Conservation (phyloP, 768 basidiomycete genomes). For the Kwoniella sp. region DNA sequence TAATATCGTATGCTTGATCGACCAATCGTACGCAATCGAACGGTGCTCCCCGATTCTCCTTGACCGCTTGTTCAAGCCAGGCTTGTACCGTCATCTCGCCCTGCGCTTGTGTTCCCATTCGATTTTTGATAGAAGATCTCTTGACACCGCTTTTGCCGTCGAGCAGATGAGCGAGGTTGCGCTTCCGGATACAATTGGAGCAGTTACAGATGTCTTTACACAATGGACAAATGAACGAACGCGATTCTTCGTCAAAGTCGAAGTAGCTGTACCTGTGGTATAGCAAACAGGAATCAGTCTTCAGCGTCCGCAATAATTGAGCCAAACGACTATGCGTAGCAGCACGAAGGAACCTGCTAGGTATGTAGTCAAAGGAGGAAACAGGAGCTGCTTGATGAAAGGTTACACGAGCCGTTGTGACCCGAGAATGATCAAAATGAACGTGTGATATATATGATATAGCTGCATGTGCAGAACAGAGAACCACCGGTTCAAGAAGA, state of each 20-base stretch:
- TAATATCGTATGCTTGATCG: conserved; percentile 32
- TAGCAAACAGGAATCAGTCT: background rate
- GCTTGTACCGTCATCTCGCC: conserved; percentile 31
- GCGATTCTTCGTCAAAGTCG: conserved; percentile 47
- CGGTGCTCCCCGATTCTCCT: conserved; percentile 23
- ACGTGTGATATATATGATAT: too few relatives aligned
- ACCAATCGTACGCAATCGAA: conserved; percentile 44
- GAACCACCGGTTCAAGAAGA: background rate
- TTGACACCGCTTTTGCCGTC: conserved; percentile 21
- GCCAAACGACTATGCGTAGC: too few relatives aligned
- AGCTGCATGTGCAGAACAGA: too few relatives aligned
- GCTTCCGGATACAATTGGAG: conserved; percentile 44
- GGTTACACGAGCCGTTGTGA: background rate
- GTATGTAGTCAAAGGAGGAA: conserved; percentile 1
- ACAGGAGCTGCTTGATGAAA: conserved; percentile 1
- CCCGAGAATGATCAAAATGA: too few relatives aligned
- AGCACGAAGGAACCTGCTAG: too few relatives aligned
- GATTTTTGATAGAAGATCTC: conserved; percentile 13
- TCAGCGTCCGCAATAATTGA: too few relatives aligned
- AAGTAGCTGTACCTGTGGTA: conserved; percentile 45
- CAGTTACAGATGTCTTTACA: conserved; percentile 54
- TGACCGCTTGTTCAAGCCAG: conserved; percentile 33
- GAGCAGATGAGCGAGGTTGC: conserved; percentile 40
- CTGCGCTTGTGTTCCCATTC: conserved; percentile 8
- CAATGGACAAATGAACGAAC: conserved; percentile 51